phyloP scores from a whole-genome alignment of 331 rosid genomes.

The Prunus yedoensis region DNA sequence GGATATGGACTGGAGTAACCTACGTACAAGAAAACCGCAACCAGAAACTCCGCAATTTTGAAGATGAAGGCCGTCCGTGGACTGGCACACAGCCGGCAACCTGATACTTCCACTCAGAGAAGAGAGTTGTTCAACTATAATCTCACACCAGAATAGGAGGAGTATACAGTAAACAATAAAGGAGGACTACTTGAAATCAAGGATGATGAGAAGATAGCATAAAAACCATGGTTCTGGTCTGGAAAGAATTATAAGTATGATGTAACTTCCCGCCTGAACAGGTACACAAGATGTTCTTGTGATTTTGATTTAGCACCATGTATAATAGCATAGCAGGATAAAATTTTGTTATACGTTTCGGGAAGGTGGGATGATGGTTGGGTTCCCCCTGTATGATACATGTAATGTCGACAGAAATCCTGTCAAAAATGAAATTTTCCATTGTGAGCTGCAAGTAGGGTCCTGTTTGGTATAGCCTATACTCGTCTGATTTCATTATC shows the following conservation, averaged over 20 bases:
- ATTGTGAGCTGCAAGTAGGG: too few species aligned
- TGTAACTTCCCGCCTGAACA: background rate
- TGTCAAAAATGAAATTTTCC: too few species aligned
- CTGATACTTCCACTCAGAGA: slow-evolving; percentile 2
- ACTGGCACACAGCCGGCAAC: slow-evolving; percentile 41
- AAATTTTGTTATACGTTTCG: background rate
- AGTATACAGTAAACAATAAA: background rate
- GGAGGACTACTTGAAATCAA: background rate
- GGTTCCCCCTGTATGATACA: too few species aligned
- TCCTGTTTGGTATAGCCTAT: too few species aligned
- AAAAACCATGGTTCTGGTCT: background rate
- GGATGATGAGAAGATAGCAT: background rate
- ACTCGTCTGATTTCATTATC: too few species aligned
- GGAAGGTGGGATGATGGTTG: too few species aligned
- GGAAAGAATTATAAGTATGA: background rate
- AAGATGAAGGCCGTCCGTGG: slow-evolving; percentile 38
- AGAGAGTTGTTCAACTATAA: background rate
- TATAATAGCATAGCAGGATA: background rate
- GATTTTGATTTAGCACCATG: background rate
- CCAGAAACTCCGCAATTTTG: slow-evolving; percentile 25
- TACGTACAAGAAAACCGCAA: slow-evolving; percentile 42
- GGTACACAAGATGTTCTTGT: background rate
- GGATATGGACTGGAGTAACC: slow-evolving; percentile 64
- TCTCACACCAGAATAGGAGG: background rate
- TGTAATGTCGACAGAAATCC: too few species aligned